Percentiles rank a stretch among this genome's conserved stretches.
Conservation (phyloP, 257 asterid genomes). For the Solanum gandarillasii region DNA sequence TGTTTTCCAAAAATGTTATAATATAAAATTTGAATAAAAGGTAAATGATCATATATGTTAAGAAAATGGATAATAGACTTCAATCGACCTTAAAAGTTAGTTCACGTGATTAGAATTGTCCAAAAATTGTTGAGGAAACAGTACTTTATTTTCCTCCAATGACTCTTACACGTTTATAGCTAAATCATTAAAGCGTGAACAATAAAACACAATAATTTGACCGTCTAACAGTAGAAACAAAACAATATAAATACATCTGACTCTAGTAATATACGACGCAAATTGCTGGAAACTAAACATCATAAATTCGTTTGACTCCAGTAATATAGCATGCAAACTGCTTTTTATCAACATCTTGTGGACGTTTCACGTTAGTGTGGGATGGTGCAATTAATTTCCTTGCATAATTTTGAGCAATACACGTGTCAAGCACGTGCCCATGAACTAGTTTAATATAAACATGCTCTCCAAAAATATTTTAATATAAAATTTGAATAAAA, state of each 20-base stretch:
- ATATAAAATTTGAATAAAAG: not conserved
- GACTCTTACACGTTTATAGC: not conserved
- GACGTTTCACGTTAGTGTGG: not conserved
- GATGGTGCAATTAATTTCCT: not conserved
- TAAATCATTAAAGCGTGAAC: not conserved
- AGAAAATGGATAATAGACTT: not conserved
- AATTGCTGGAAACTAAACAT: too few relatives aligned
- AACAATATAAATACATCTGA: not conserved
- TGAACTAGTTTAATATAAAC: not conserved
- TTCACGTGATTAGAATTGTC: not conserved
- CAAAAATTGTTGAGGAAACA: not conserved
- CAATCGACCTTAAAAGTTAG: not conserved
- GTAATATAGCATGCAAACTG: accelerated
- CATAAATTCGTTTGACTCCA: too few relatives aligned
- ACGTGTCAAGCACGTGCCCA: not conserved
- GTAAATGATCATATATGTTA: not conserved
- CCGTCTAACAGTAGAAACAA: not conserved
- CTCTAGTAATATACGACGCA: not conserved
- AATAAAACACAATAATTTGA: not conserved
- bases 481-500: too few relatives aligned
- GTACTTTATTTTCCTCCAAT: not conserved
- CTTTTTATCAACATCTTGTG: not conserved
- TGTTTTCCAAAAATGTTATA: not conserved
- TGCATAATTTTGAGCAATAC: not conserved
- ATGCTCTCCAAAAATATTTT: not conserved